These are phyloP conservation scores for Chlamydomonas sp. DNA, from an alignment of 139 green algal species.

Conservation along the genomic window DNA sequence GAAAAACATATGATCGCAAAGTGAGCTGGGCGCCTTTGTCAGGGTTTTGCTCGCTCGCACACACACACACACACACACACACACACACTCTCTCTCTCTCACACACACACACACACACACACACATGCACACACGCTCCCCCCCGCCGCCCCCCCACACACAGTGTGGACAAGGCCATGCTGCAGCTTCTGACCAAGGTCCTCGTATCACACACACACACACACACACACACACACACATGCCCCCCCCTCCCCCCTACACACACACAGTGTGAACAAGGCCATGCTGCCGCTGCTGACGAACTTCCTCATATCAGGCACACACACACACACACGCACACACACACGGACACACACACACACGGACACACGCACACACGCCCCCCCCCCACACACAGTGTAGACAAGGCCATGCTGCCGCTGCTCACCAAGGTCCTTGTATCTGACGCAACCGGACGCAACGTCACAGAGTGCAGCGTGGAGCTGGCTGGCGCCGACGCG, in stretches of 20 bases:
- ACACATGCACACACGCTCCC: background rate
- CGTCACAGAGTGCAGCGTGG: background rate
- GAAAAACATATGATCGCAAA: no score
- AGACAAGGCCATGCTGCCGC: constrained; percentile 1
- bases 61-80: background rate
- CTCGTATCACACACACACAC: background rate
- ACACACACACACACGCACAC: background rate
- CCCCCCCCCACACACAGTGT: no score
- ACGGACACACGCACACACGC: background rate
- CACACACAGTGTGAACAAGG: constrained; percentile 6
- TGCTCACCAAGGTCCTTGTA: constrained; percentile 10
- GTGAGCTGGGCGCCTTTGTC: background rate
- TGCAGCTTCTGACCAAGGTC: constrained; percentile 8
- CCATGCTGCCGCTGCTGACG: background rate
- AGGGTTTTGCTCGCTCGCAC: background rate
- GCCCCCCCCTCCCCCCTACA: no score
- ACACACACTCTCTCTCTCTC: background rate
- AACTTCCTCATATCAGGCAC: background rate
- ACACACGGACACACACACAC: background rate
- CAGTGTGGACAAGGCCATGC: background rate
- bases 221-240: background rate
- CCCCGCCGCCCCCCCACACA: no score
- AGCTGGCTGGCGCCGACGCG: constrained; percentile 1
- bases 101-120: background rate
- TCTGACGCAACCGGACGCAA: background rate